A percentile compares a stretch with the other conserved stretches of the same genome.
Evolutionary conservation across 352 stramenopile species (phyloP).

Genomic region (Phytophthora hibernalis): DNA sequence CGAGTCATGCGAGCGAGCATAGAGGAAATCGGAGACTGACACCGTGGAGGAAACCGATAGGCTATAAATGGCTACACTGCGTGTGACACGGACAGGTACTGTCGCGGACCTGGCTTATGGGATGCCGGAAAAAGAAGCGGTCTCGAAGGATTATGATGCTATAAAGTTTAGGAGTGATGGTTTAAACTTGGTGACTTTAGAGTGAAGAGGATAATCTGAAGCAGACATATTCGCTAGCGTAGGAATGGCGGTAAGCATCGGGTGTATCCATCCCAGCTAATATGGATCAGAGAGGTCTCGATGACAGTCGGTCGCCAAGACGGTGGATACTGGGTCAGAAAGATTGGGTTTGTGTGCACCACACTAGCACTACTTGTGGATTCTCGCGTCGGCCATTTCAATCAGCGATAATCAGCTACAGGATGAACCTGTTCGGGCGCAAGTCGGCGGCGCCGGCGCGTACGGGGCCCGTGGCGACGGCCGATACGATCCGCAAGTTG

Average conservation of each 20-base stretch:
- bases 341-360: no score
- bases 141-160: neutral
- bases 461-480: slow-evolving; percentile 68
- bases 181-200: neutral
- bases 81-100: slow-evolving; percentile 10
- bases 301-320: no score
- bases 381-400: slow-evolving; percentile 8
- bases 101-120: neutral
- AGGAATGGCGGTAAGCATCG: neutral
- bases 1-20: slow-evolving; percentile 33
- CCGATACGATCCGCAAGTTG: slow-evolving; percentile 92
- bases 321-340: no score
- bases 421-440: slow-evolving; percentile 90
- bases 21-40: slow-evolving; percentile 6
- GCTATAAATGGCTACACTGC: slow-evolving; percentile 24
- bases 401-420: no score
- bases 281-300: no score
- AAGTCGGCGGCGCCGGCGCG: slow-evolving; percentile 69
- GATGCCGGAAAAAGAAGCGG: neutral
- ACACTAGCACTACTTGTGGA: no score
- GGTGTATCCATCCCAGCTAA: neutral
- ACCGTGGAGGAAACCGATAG: slow-evolving; percentile 14
- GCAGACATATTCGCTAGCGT: neutral
- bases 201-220: neutral
- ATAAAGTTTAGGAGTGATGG: neutral